Evolutionary conservation across 768 basidiomycete genomes (phyloP), one percentile per base, ranked within the genome.

Genomic region (Leccinum aurantiacum): DNA sequence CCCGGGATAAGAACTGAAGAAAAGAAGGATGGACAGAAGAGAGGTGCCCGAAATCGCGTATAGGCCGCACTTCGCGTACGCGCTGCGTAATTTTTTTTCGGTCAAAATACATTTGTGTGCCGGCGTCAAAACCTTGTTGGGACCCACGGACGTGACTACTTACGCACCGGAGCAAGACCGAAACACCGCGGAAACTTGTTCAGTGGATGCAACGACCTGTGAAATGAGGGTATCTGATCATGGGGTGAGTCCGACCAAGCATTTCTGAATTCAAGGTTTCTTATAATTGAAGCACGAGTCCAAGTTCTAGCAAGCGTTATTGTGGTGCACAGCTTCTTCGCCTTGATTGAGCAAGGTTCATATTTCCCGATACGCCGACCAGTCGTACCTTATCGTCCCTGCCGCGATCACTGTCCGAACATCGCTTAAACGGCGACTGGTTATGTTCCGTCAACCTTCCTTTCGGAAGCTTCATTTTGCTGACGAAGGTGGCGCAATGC

Each of bases 351-450:
- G 61, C 37, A 59, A 46, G 11, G 44, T 46, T 46, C 44, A 46
- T 19, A 65, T 68, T 70, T 63, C 70, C 70, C 54, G 66, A 70
- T 72, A 64, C 37, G 38, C 38, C 11, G 1, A n/a, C 63, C 35
- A 60, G 52, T 19, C 5, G 63, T 62, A 54, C 62, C 65, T 57
- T 54, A 52, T 51, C 29, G 60, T 60, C 67, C 71, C 70, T 73
- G 62, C 22, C 58, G 44, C 19, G 15, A n/a, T 4, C 48, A 60
- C 24, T 24, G 24, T 67, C 70, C 66, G 49, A 70, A 60, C 41
- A 48, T 63, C 71, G 63, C 62, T 53, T 67, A 67, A 57, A 61
- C 65, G 56, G 65, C 65, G 66, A 57, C 29, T 35, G 58, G 53
- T 59, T 54, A 62, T 64, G 68, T 56, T 63, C 70, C 69, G 69